phyloP scores from a whole-genome alignment of 2,329 filamentous ascomycete genomes.

The Fusarium domesticum region DNA sequence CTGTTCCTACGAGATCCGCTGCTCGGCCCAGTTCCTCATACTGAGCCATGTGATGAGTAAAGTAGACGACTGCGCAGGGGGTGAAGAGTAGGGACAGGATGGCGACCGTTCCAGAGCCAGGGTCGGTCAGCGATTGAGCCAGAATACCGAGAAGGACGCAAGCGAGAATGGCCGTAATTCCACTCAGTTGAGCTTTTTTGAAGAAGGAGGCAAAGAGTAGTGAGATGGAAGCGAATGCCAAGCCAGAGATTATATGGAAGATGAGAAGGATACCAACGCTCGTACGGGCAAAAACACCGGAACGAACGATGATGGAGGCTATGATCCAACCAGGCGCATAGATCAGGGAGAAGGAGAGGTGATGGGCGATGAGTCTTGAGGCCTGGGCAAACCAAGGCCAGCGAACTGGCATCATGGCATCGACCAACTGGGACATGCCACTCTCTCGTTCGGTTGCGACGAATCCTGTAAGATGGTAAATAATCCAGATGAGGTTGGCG shows the following conservation, averaged over 20 bases:
- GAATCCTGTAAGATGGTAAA: slow-evolving; percentile 83
- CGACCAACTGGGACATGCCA: slow-evolving; percentile 83
- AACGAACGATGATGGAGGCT: slow-evolving; percentile 62
- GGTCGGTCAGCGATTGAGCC: slow-evolving; percentile 68
- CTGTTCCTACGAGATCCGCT: slow-evolving; percentile 58
- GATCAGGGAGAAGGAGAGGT: slow-evolving; percentile 74
- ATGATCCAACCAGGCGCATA: slow-evolving; percentile 83
- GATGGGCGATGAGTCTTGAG: slow-evolving; percentile 73
- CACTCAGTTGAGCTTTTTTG: slow-evolving; percentile 81
- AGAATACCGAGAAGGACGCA: slow-evolving; percentile 76
- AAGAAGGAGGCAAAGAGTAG: slow-evolving; percentile 82
- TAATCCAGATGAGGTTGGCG: slow-evolving; percentile 74
- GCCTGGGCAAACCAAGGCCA: slow-evolving; percentile 73
- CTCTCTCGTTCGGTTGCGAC: slow-evolving; percentile 82
- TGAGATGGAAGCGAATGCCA: slow-evolving; percentile 75
- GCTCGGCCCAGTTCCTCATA: slow-evolving; percentile 63
- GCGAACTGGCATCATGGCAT: slow-evolving; percentile 83
- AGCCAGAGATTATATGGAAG: slow-evolving; percentile 72
- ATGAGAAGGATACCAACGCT: slow-evolving; percentile 65
- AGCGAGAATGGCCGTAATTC: slow-evolving; percentile 71
- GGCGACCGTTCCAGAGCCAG: slow-evolving; percentile 61
- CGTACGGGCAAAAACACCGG: slow-evolving; percentile 63
- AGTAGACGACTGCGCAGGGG: slow-evolving; percentile 84
- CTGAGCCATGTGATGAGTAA: slow-evolving; percentile 70
- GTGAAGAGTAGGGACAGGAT: slow-evolving; percentile 75